Percentiles rank a stretch among this genome's conserved stretches.
These are phyloP conservation scores for Allium cepa DNA, from an alignment of 106 monocot genomes.

Conservation along the genomic window DNA sequence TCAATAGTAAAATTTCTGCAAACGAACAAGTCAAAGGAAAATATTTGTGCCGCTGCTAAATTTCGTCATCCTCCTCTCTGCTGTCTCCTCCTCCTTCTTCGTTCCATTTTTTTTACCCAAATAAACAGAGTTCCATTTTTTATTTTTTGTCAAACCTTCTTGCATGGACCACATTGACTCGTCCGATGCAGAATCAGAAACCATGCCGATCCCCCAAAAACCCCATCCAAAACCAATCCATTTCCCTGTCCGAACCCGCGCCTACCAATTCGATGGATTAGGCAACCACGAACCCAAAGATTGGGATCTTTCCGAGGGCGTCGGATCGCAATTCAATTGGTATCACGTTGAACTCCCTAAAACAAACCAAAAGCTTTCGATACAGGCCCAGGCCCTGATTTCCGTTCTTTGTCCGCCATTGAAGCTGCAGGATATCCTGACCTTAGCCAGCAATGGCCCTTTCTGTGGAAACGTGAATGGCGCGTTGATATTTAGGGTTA, in stretches of 20 bases:
- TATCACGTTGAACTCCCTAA: conserved; percentile 91
- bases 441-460: conserved; percentile 79
- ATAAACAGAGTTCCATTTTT: too few species aligned
- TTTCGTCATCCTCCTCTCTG: too few species aligned
- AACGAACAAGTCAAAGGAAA: too few species aligned
- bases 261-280: conserved; percentile 44
- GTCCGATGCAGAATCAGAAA: too few species aligned
- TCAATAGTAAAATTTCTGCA: too few species aligned
- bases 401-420: conserved; percentile 80
- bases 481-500: conserved; percentile 74
- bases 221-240: conserved; percentile 1
- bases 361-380: conserved; percentile 46
- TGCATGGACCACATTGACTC: too few species aligned
- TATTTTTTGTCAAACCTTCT: too few species aligned
- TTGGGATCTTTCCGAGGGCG: conserved; percentile 31
- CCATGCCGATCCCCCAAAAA: neutral
- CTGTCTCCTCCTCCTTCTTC: too few species aligned
- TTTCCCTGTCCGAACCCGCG: conserved; percentile 22
- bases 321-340: conserved; percentile 49
- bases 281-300: conserved; percentile 34
- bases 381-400: conserved; percentile 68
- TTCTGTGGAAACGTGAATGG: conserved; percentile 65
- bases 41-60: too few species aligned
- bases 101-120: too few species aligned
- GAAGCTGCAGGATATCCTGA: conserved; percentile 88